Conservation (phyloP, 345 rosid genomes). For the Corymbia maculata region DNA sequence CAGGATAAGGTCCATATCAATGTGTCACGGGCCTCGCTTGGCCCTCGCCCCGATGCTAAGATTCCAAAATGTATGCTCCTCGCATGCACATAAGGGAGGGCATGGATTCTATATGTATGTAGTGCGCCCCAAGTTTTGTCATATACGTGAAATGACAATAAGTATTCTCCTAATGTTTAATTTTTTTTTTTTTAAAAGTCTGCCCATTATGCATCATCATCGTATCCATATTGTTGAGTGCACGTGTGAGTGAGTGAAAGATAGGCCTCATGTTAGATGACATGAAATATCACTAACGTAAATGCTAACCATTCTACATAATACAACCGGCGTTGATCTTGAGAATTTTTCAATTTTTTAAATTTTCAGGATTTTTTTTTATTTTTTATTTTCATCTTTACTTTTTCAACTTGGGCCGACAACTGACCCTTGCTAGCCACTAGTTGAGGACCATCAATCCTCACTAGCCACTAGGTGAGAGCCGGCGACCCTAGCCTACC, state of each 20-base stretch:
- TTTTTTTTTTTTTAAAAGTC: neutral
- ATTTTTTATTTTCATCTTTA: neutral
- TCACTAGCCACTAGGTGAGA: neutral
- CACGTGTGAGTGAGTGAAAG: neutral
- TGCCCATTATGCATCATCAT: neutral
- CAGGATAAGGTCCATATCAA: neutral
- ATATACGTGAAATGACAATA: neutral
- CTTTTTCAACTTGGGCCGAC: neutral
- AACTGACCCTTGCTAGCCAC: neutral
- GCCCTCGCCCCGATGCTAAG: neutral
- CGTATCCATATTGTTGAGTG: rapidly evolving
- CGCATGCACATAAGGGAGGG: no score
- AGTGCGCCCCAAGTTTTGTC: no score
- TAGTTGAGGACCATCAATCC: rapidly evolving
- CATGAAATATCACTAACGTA: rapidly evolving
- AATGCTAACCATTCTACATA: neutral
- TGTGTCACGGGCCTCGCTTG: neutral
- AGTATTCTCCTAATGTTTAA: neutral
- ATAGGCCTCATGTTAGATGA: neutral
- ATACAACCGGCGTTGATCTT: rapidly evolving
- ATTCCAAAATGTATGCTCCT: no score
- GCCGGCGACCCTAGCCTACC: rapidly evolving
- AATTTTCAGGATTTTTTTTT: neutral
- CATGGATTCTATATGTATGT: neutral
- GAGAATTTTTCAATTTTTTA: neutral